Evolutionary conservation across 1,139 yeast genomes (phyloP).

Genomic region (Diutina sp.): DNA sequence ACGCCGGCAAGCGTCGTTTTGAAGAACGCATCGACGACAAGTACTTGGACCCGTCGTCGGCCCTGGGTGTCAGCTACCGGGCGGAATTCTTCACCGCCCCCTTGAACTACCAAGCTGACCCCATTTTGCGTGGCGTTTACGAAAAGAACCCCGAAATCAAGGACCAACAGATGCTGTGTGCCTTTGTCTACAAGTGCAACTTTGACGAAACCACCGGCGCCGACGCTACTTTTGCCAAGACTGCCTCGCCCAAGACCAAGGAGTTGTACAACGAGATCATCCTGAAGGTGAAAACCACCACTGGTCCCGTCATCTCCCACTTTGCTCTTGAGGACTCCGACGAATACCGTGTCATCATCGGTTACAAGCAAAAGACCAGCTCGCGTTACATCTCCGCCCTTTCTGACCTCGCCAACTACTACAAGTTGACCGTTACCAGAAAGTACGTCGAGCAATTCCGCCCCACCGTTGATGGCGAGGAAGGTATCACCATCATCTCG

Average conservation of each 20-base stretch:
- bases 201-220: slow-evolving; percentile 31
- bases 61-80: slow-evolving; percentile 40
- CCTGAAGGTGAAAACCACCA: slow-evolving; percentile 53
- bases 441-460: slow-evolving; percentile 92
- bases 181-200: slow-evolving; percentile 74
- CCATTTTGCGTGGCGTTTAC: slow-evolving; percentile 30
- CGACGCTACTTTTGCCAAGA: slow-evolving; percentile 67
- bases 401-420: slow-evolving; percentile 79
- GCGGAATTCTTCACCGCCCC: slow-evolving; percentile 78
- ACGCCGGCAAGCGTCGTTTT: slow-evolving; percentile 21
- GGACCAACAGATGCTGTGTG: slow-evolving; percentile 54
- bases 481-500: slow-evolving; percentile 79
- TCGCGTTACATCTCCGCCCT: slow-evolving; percentile 84
- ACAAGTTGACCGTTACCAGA: slow-evolving; percentile 74
- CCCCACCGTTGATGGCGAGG: slow-evolving; percentile 11
- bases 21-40: slow-evolving; percentile 70
- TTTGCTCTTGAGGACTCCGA: slow-evolving; percentile 74
- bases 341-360: slow-evolving; percentile 73
- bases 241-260: slow-evolving; percentile 74
- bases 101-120: slow-evolving; percentile 34
- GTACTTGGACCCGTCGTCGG: slow-evolving; percentile 51
- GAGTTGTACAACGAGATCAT: slow-evolving; percentile 63
- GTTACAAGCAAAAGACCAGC: slow-evolving; percentile 74
- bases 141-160: slow-evolving; percentile 15
- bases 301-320: slow-evolving; percentile 90